A percentile compares a stretch with the other conserved stretches of the same genome.
phyloP scores from a whole-genome alignment of 2,329 filamentous ascomycete genomes.

The Ceratocystis ficicola region DNA sequence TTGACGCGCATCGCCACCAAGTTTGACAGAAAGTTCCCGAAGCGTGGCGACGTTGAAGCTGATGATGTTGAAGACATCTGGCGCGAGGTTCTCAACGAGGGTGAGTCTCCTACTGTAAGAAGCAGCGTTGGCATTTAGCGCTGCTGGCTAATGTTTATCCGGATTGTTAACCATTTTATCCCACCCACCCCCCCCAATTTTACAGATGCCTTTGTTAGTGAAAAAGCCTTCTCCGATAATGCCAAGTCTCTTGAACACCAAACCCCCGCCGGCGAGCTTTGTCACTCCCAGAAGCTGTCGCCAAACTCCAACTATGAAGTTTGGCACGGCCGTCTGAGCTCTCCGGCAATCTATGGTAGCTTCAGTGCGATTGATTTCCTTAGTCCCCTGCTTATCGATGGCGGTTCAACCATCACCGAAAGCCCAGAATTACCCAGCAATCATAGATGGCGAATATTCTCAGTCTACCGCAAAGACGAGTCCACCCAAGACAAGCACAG shows the following conservation, averaged over 20 bases:
- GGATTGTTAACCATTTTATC: neutral
- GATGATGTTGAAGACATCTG: conserved; percentile 20
- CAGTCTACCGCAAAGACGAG: conserved; percentile 52
- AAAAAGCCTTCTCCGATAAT: conserved; percentile 44
- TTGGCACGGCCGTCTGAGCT: conserved; percentile 64
- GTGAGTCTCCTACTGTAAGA: neutral
- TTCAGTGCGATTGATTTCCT: conserved; percentile 73
- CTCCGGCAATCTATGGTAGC: conserved; percentile 56
- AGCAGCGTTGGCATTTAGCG: neutral
- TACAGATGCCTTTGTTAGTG: conserved; percentile 54
- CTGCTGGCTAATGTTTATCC: conserved; percentile 44
- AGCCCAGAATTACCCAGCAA: conserved; percentile 45
- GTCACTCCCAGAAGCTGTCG: neutral
- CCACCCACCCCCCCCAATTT: neutral
- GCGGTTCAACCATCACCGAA: conserved; percentile 59
- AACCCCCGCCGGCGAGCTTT: conserved; percentile 17
- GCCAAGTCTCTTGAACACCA: conserved; percentile 1
- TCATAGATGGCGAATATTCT: conserved; percentile 55
- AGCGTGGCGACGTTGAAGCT: conserved; percentile 19
- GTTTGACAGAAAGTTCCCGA: conserved; percentile 13
- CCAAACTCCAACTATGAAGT: conserved; percentile 52
- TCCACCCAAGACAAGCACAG: conserved; percentile 43
- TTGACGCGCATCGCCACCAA: conserved; percentile 13
- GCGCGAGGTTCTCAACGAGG: conserved; percentile 17
- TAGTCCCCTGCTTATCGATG: conserved; percentile 81